Percentiles rank a stretch among this genome's conserved stretches.
Conservation (phyloP, 2,329 filamentous ascomycete species). For the Epichloe gansuensis region DNA sequence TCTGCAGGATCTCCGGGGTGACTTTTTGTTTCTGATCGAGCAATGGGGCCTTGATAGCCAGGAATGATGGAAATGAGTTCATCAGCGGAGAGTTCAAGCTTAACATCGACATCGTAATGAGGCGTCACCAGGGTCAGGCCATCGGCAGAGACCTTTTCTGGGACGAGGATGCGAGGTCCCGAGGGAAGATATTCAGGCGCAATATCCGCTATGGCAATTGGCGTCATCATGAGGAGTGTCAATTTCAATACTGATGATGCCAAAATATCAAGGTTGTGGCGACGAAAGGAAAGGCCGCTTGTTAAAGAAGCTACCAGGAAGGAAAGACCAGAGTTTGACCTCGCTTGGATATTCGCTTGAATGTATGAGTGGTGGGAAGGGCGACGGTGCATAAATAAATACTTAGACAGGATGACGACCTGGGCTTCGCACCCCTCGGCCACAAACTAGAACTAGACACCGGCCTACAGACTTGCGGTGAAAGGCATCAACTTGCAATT, state of each 20-base stretch:
- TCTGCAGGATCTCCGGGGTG: conserved; percentile 52
- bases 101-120: conserved; percentile 58
- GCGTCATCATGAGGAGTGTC: conserved; percentile 13
- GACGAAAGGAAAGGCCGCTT: not conserved
- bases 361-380: not conserved
- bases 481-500: no score
- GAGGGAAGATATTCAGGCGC: conserved; percentile 3
- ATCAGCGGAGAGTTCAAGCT: conserved; percentile 46
- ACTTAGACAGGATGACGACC: not conserved
- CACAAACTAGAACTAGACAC: not conserved
- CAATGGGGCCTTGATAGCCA: conserved; percentile 63
- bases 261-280: not conserved
- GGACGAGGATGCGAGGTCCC: conserved; percentile 49
- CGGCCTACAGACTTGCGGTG: no score
- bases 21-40: conserved; percentile 78
- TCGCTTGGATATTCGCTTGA: not conserved
- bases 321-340: not conserved
- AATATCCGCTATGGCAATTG: conserved; percentile 12
- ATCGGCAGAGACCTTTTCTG: conserved; percentile 71
- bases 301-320: not conserved
- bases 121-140: conserved; percentile 57
- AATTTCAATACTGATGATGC: not conserved
- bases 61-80: conserved; percentile 57
- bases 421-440: not conserved
- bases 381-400: not conserved